phyloP scores from a whole-genome alignment of 306 rosid genomes.

The Fragaria ananassa region DNA sequence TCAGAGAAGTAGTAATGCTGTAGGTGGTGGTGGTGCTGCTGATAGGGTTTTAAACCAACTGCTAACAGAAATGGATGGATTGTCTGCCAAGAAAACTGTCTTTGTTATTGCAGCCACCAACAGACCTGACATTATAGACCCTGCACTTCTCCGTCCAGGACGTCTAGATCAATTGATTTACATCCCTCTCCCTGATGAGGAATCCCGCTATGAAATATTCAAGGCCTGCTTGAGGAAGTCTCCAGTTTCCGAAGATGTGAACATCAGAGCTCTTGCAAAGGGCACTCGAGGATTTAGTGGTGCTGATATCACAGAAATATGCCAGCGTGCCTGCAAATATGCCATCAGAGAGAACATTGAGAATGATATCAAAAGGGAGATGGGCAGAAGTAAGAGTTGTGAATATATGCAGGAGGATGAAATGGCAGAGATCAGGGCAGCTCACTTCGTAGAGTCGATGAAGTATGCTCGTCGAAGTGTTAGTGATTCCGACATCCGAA shows the following conservation, averaged over 20 bases:
- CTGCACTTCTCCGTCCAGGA: slow-evolving; percentile 11
- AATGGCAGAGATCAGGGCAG: neutral
- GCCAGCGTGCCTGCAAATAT: slow-evolving; percentile 12
- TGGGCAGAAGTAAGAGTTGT: neutral
- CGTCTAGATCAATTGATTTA: neutral
- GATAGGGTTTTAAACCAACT: slow-evolving; percentile 4
- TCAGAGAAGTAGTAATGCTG: neutral
- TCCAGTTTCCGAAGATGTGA: neutral
- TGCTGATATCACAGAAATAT: slow-evolving; percentile 8
- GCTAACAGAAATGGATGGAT: slow-evolving; percentile 5
- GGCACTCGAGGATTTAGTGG: neutral
- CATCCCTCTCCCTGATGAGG: slow-evolving; percentile 4
- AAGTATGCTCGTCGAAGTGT: slow-evolving; percentile 3
- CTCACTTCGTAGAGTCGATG: neutral
- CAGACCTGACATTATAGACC: slow-evolving; percentile 5
- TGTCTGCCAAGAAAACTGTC: slow-evolving; percentile 10
- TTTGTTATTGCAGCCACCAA: neutral
- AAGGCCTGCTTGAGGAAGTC: slow-evolving; percentile 8
- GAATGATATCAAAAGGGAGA: neutral
- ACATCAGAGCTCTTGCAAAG: neutral
- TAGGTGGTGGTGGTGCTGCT: neutral
- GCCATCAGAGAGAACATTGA: slow-evolving; percentile 7
- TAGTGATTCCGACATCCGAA: neutral
- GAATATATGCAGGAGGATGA: neutral
- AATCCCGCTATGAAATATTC: neutral